A percentile compares a stretch with the other conserved stretches of the same genome.
These are phyloP conservation scores for Raphanus sativus DNA, from an alignment of 345 rosid genomes.

Conservation along the genomic window DNA sequence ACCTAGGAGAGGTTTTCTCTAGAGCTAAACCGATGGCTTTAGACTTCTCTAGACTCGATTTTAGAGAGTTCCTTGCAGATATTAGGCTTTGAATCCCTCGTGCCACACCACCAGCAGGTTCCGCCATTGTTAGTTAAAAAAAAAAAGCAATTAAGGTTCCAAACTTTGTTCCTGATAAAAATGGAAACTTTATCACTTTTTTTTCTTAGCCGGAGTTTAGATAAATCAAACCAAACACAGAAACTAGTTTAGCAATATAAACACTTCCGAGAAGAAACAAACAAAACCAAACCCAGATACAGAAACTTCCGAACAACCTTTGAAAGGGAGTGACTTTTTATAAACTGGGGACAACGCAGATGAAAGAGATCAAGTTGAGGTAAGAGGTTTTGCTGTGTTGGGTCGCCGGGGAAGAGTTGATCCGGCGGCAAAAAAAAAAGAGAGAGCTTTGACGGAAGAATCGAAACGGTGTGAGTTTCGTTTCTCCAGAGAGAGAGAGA, in stretches of 20 bases:
- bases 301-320: constrained; percentile 17
- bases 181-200: constrained; percentile 29
- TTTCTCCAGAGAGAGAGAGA: constrained; percentile 24
- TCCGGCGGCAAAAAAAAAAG: constrained; percentile 5
- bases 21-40: constrained; percentile 59
- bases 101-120: constrained; percentile 29
- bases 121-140: constrained; percentile 43
- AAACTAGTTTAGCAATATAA: neutral
- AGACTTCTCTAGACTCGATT: constrained; percentile 76
- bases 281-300: constrained; percentile 26
- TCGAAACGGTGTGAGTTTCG: constrained; percentile 27
- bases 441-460: constrained; percentile 26
- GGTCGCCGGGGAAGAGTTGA: constrained; percentile 10
- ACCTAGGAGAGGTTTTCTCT: constrained; percentile 65
- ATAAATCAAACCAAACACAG: constrained; percentile 42
- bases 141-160: too few relatives aligned
- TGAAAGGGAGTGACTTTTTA: constrained; percentile 31
- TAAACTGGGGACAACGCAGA: constrained; percentile 13
- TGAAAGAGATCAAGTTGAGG: neutral
- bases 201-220: neutral
- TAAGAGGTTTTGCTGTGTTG: neutral
- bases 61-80: constrained; percentile 69
- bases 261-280: constrained; percentile 10
- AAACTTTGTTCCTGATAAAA: constrained; percentile 10
- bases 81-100: constrained; percentile 50